Conservation (phyloP, 805 yeast genomes). For the Wickerhamiella azyma region DNA sequence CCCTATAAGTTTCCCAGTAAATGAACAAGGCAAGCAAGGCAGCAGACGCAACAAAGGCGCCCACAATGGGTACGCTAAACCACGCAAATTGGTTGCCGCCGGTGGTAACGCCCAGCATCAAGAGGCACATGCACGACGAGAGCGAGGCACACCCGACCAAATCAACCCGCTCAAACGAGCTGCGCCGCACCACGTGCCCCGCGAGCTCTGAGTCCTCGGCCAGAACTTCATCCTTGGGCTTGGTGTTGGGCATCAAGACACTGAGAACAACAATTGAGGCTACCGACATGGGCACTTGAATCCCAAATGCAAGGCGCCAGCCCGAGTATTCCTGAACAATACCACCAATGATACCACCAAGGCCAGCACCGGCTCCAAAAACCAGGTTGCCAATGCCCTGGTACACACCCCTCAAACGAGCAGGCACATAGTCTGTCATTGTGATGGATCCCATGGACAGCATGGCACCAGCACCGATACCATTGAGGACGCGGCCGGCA, state of each 20-base stretch:
- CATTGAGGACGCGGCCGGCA: slow-evolving; percentile 66
- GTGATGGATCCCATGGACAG: slow-evolving; percentile 62
- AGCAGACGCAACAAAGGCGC: slow-evolving; percentile 26
- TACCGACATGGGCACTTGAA: slow-evolving; percentile 30
- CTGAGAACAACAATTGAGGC: slow-evolving; percentile 27
- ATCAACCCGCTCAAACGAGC: slow-evolving; percentile 47
- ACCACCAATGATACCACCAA: slow-evolving; percentile 52
- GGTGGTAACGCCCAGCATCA: slow-evolving; percentile 52
- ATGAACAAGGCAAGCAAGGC: slow-evolving; percentile 31
- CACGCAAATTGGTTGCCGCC: slow-evolving; percentile 46
- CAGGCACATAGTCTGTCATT: slow-evolving; percentile 61
- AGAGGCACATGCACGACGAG: slow-evolving; percentile 40
- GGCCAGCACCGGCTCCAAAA: slow-evolving; percentile 63
- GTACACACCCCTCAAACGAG: slow-evolving; percentile 62
- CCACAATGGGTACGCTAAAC: slow-evolving; percentile 30
- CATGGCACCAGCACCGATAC: slow-evolving; percentile 87
- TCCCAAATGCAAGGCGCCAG: slow-evolving; percentile 44
- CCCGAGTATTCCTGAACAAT: slow-evolving; percentile 38
- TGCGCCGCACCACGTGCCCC: slow-evolving; percentile 26
- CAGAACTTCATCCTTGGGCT: not conserved
- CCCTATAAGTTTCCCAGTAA: slow-evolving; percentile 37
- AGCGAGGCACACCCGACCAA: slow-evolving; percentile 48
- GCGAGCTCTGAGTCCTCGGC: slow-evolving; percentile 22
- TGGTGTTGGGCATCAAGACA: slow-evolving; percentile 12
- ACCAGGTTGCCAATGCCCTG: slow-evolving; percentile 73